Base-by-base conservation (phyloP, 1,139 yeast species). In the Geotrichum macrosporum region DNA sequence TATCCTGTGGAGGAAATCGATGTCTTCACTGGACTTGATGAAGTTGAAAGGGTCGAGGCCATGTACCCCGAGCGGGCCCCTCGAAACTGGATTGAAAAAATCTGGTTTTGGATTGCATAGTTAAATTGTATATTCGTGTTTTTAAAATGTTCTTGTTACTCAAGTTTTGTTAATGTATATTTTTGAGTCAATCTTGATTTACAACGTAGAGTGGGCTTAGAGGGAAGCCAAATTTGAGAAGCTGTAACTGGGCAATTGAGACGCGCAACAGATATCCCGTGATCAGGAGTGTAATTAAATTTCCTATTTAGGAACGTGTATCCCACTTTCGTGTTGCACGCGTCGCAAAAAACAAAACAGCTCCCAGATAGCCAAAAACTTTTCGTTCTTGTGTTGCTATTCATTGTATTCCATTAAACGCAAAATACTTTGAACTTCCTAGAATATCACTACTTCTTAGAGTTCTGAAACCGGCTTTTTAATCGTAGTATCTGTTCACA, bases 1-100 rank as follows among this genome's bases (percentile, higher is more conserved):
- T 68, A 66, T 50, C 74, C 73, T 39, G 68, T 75, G 44, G 68
- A 56, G 16, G 65, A 53, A 65, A 65, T 77, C 43, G 81, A 77
- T 58, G 62, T 78, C 35, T 70, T 71, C 46, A 67, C 69, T 41
- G 78, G 78, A 36, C 70, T 80, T 62, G 72, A 73, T 56, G 73
- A 73, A 51, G 73, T 71, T 57, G 80, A 77, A 48, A 68, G 65
- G 40, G 70, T 66, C 52, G 75, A 71, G 44, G 60, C 62, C 24
- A 54, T 52, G 48, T 61, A 57, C 34, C 69, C 70, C 4, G 67
- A 62, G 16, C 58, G 69, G 37, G 55, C 55, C 15, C 74, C 75
- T 5, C 57, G 58, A 40, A 72, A 71, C 51, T 35, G 55, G 13
- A 19, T 62, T n/a, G 72, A 72, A 55, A 66, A 57, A 52, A 46